These are phyloP conservation scores for Metschnikowia bowlesiae DNA, from an alignment of 805 yeast genomes.

Conservation along the genomic window DNA sequence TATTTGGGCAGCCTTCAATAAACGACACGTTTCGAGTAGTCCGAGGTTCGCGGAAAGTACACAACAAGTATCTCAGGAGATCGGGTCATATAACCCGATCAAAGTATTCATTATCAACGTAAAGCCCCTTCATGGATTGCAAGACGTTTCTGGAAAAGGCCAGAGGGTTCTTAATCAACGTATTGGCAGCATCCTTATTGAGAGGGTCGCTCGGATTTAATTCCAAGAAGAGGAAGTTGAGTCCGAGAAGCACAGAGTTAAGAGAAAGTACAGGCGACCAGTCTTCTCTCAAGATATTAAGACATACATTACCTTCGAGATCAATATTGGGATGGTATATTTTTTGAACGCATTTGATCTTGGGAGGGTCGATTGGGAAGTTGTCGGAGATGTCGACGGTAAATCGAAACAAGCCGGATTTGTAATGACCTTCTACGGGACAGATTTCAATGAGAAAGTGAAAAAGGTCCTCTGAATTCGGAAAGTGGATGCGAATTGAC, in stretches of 20 bases:
- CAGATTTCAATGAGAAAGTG: constrained; percentile 51
- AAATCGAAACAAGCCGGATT: constrained; percentile 66
- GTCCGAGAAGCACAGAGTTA: constrained; percentile 77
- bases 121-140: constrained; percentile 69
- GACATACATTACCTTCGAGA: constrained; percentile 82
- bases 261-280: constrained; percentile 92
- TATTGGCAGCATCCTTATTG: constrained; percentile 82
- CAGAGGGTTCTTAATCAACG: constrained; percentile 31
- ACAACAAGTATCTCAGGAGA: background rate
- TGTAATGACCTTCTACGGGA: constrained; percentile 73
- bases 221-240: constrained; percentile 79
- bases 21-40: too few relatives aligned
- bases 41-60: too few relatives aligned
- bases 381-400: constrained; percentile 60
- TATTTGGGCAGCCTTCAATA: too few relatives aligned
- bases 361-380: constrained; percentile 93
- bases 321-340: constrained; percentile 96
- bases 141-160: constrained; percentile 55
- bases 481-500: constrained; percentile 49
- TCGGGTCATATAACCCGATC: constrained; percentile 48
- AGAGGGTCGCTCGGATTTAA: constrained; percentile 92
- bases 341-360: constrained; percentile 61
- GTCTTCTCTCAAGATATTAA: constrained; percentile 87
- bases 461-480: constrained; percentile 55
- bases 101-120: constrained; percentile 52